phyloP scores from a whole-genome alignment of 2,329 filamentous ascomycete genomes.

The Fusarium floridanum region DNA sequence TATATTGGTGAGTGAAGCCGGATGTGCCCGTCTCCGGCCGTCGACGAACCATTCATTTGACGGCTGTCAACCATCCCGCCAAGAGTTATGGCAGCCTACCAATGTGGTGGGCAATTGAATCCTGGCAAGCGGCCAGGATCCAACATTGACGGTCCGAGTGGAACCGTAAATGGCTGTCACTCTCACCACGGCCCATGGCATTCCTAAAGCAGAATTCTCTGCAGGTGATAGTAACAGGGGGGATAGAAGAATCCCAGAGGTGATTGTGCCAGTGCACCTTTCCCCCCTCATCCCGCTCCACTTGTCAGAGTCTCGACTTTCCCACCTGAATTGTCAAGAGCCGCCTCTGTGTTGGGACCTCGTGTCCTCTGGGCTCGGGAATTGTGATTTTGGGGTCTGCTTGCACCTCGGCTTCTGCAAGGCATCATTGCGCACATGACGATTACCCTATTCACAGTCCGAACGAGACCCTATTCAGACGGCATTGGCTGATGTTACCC shows the following conservation, averaged over 20 bases:
- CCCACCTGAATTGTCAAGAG: constrained; percentile 5
- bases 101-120: constrained; percentile 40
- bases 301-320: constrained; percentile 22
- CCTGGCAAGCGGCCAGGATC: constrained; percentile 32
- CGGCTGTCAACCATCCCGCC: constrained; percentile 7
- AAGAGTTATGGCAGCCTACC: constrained; percentile 17
- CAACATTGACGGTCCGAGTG: constrained; percentile 19
- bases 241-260: constrained; percentile 20
- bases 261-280: constrained; percentile 17
- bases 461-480: constrained; percentile 53
- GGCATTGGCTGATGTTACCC: constrained; percentile 16
- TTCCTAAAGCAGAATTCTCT: constrained; percentile 44
- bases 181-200: constrained; percentile 41
- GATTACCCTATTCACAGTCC: constrained; percentile 1
- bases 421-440: constrained; percentile 14
- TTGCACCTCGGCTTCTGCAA: constrained; percentile 13
- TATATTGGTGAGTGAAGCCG: constrained; percentile 63
- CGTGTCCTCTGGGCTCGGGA: constrained; percentile 24
- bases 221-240: constrained; percentile 37
- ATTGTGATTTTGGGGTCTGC: constrained; percentile 32
- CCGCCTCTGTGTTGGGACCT: constrained; percentile 16
- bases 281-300: constrained; percentile 10
- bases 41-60: neutral
- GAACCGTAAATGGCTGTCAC: constrained; percentile 27
- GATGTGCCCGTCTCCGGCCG: neutral